Base-by-base conservation (phyloP, 768 basidiomycete genomes). In the Leccinum pellstonianum region DNA sequence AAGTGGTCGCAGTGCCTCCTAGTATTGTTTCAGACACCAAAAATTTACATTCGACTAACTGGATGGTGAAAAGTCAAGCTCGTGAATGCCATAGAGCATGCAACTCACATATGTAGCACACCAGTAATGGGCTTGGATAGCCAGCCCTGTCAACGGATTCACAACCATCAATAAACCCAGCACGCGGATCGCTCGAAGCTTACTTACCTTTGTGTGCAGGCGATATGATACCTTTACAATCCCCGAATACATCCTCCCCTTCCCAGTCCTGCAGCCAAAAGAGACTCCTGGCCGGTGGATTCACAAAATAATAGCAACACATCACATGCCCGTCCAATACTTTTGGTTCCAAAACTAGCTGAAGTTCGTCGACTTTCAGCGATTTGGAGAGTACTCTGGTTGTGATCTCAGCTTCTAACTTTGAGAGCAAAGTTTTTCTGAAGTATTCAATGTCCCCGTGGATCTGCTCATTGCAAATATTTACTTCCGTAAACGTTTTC, bases 401-500 rank as follows among this genome's bases (percentile, higher is more conserved):
- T 31, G 49, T 14, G 14, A 70, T 55, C 43, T 69, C 65, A 1
- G 11, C 17, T 1, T 63, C 27, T 21, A 80, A 35, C 54, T 58
- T 56, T 1, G 54, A 55, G 23, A 65, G 54, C 21, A 74, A 53
- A 21, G 43, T 62, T 0, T 5, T 11, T 38, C 65, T 73, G 52
- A 76, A 81, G 10, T 68, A 64, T 5, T 74, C 71, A 2, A 85
- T 71, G 27, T 79, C 77, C 0, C 33, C 37, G 7, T 68, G 60
- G 5, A 78, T 68, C 0, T 63, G 66, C 0, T 50, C 8, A 17
- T 86, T 75, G 37, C 75, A 79, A 10, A 86, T 71, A 59, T 86
- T 68, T 35, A 78, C 79, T 59, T 88, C 86, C 0, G 86, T 86
- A 37, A 81, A 82, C 0, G 83, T 75, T 52, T 76, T 78, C 82